phyloP scores from a whole-genome alignment of 345 rosid species.

The Turnera subulata region DNA sequence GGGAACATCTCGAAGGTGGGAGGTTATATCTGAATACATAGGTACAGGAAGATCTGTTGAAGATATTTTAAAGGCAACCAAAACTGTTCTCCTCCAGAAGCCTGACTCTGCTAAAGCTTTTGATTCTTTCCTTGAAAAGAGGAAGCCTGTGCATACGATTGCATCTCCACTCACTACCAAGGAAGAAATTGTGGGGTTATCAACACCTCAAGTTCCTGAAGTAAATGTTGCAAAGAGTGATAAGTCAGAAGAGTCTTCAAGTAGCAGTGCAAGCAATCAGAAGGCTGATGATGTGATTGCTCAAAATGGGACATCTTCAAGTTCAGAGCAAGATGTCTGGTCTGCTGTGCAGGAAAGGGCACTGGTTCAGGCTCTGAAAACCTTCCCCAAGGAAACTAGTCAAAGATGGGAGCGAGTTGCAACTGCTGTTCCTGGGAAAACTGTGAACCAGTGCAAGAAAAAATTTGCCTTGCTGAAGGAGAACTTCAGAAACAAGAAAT shows the following conservation, averaged over 20 bases:
- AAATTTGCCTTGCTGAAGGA: conserved; percentile 79
- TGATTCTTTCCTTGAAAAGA: conserved; percentile 92
- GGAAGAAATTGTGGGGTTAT: conserved; percentile 51
- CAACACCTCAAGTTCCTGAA: conserved; percentile 26
- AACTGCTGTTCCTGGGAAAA: conserved; percentile 94
- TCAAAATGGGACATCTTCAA: conserved; percentile 40
- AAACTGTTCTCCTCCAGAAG: conserved; percentile 93
- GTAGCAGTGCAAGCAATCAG: conserved; percentile 29
- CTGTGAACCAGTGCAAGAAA: conserved; percentile 89
- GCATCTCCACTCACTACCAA: conserved; percentile 86
- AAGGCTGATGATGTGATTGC: conserved; percentile 30
- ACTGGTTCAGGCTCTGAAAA: conserved; percentile 88
- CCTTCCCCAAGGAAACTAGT: conserved; percentile 84
- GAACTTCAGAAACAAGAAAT: conserved; percentile 79
- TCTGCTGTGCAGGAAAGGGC: conserved; percentile 93
- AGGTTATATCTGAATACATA: conserved; percentile 87
- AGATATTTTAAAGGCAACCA: conserved; percentile 91
- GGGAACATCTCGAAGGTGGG: conserved; percentile 98
- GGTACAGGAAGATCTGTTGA: conserved; percentile 94
- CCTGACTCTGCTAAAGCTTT: conserved; percentile 89
- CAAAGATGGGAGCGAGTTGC: conserved; percentile 99
- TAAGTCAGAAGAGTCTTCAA: conserved; percentile 31
- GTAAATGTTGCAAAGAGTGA: conserved; percentile 20
- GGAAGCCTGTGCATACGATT: conserved; percentile 72
- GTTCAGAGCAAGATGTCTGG: conserved; percentile 80